phyloP scores from a whole-genome alignment of 23 red algal genomes.

The Pyropia yezoensis region DNA sequence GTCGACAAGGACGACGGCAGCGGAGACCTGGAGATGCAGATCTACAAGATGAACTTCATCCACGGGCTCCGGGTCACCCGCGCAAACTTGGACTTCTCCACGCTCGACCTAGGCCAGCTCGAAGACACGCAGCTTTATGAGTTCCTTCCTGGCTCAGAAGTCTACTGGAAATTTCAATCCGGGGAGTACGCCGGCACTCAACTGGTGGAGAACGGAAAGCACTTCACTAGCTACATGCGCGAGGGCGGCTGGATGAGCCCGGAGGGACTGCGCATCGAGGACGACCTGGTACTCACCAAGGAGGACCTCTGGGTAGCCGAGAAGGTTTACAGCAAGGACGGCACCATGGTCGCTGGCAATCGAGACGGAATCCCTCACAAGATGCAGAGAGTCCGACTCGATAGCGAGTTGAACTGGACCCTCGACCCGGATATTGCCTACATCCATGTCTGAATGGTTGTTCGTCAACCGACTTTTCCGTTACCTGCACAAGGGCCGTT shows the following conservation, averaged over 20 bases:
- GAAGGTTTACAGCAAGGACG: conserved; percentile 24
- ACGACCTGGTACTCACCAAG: conserved; percentile 45
- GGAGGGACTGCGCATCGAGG: conserved; percentile 30
- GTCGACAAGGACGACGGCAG: conserved; percentile 7
- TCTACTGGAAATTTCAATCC: conserved; percentile 23
- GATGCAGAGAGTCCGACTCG: conserved; percentile 28
- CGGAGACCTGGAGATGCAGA: conserved; percentile 58
- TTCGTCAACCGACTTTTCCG: too few species aligned
- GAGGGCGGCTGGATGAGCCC: conserved; percentile 12
- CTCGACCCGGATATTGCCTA: conserved; percentile 20
- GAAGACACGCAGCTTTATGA: conserved; percentile 21
- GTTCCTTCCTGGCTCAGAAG: conserved; percentile 35
- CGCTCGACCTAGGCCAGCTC: conserved; percentile 14
- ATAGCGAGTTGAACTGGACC: conserved; percentile 50
- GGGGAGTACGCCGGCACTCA: not conserved
- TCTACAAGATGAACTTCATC: conserved; percentile 39
- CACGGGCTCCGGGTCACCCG: conserved; percentile 14
- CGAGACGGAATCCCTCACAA: conserved; percentile 49
- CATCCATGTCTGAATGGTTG: too few species aligned
- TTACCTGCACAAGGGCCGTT: too few species aligned
- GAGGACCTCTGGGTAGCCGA: conserved; percentile 51
- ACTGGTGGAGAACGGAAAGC: conserved; percentile 17
- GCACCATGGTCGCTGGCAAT: conserved; percentile 41
- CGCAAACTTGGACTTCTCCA: conserved; percentile 16
- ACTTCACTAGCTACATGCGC: conserved; percentile 44